A percentile compares a stretch with the other conserved stretches of the same genome.
Evolutionary conservation across 1,139 yeast genomes (phyloP).

Genomic region (Suhomyces taliae): DNA sequence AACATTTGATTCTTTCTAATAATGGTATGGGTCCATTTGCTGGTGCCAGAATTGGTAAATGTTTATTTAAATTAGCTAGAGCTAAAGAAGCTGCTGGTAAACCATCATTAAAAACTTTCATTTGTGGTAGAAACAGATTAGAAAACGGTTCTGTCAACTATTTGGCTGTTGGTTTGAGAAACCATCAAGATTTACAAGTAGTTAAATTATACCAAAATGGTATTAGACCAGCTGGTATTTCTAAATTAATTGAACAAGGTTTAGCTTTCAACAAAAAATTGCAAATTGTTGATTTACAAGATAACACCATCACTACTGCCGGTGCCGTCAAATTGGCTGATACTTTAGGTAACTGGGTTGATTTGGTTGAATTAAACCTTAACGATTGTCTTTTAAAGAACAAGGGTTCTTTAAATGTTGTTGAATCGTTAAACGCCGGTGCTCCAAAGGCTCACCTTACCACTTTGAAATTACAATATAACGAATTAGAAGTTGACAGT

Average conservation of each 20-base stretch:
- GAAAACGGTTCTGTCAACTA: constrained; percentile 90
- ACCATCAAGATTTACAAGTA: constrained; percentile 70
- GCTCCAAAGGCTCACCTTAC: constrained; percentile 42
- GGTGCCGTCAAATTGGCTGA: constrained; percentile 59
- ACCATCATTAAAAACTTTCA: constrained; percentile 68
- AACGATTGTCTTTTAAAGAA: constrained; percentile 87
- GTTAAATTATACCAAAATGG: constrained; percentile 92
- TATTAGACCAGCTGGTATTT: constrained; percentile 89
- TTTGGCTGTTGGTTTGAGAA: constrained; percentile 72
- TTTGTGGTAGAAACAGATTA: constrained; percentile 94
- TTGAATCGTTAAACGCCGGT: constrained; percentile 48
- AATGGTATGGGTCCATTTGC: constrained; percentile 99
- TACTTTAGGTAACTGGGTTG: constrained; percentile 52
- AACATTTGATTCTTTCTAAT: constrained; percentile 85
- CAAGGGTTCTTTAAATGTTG: constrained; percentile 61
- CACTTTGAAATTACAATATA: constrained; percentile 76
- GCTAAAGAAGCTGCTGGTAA: constrained; percentile 52
- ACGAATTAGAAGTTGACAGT: constrained; percentile 75
- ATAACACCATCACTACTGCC: constrained; percentile 83
- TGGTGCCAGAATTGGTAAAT: constrained; percentile 89
- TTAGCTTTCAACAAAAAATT: constrained; percentile 60
- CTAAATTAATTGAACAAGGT: constrained; percentile 72
- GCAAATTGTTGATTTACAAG: constrained; percentile 82
- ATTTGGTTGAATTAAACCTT: constrained; percentile 73
- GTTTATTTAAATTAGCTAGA: constrained; percentile 70